Evolutionary conservation across 208 protist species (phyloP).

Genomic region (Leishmania braziliensis): DNA sequence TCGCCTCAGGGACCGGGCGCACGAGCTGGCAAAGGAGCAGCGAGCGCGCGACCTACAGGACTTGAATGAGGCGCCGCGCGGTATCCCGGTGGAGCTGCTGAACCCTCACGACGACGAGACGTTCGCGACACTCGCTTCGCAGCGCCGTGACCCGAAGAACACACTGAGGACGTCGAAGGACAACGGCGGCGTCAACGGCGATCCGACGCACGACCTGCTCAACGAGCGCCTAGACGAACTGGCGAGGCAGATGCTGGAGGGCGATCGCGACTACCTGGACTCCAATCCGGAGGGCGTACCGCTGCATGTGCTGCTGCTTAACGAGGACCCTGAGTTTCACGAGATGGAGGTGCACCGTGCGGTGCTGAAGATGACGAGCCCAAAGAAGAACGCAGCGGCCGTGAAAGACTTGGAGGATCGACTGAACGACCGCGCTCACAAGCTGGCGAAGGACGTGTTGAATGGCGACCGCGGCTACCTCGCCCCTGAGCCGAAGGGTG

Average conservation of each 20-base stretch:
- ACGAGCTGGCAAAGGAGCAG: constrained; percentile 75
- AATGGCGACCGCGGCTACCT: constrained; percentile 67
- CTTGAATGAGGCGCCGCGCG: constrained; percentile 50
- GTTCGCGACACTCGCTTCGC: constrained; percentile 48
- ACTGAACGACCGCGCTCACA: constrained; percentile 69
- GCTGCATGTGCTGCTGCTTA: constrained; percentile 55
- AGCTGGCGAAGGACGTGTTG: constrained; percentile 64
- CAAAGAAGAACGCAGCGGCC: constrained; percentile 47
- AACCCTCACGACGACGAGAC: constrained; percentile 61
- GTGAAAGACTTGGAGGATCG: constrained; percentile 59
- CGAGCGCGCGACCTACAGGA: constrained; percentile 51
- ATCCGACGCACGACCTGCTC: constrained; percentile 35
- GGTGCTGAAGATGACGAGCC: constrained; percentile 52
- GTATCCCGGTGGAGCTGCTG: constrained; percentile 64
- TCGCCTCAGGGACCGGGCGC: constrained; percentile 72
- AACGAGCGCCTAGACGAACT: constrained; percentile 66
- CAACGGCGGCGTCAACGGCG: constrained; percentile 22
- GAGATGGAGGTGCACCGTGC: constrained; percentile 74
- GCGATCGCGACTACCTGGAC: constrained; percentile 63
- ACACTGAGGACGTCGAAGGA: constrained; percentile 33
- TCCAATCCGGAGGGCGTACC: constrained; percentile 69
- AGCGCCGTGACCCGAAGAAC: constrained; percentile 34
- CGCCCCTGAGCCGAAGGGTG: constrained; percentile 60
- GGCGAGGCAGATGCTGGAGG: constrained; percentile 56
- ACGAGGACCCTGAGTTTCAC: constrained; percentile 71